phyloP scores from a whole-genome alignment of 495 filamentous ascomycete genomes.

The Tuber calosporum region DNA sequence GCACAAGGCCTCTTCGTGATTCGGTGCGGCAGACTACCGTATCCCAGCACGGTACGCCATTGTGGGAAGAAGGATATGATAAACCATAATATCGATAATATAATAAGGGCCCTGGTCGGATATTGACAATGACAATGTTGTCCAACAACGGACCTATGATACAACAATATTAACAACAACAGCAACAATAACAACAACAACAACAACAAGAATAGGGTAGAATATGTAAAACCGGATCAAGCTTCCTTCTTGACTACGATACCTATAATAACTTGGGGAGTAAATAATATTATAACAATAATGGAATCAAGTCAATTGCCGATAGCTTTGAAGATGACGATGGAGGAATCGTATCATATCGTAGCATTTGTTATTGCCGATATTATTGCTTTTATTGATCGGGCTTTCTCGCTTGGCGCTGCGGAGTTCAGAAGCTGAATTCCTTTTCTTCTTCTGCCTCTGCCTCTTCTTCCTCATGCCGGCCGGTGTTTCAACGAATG shows the following conservation, averaged over 20 bases:
- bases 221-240: conserved; percentile 4
- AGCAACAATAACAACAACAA: not conserved
- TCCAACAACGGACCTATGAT: not conserved
- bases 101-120: not conserved
- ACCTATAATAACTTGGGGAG: not conserved
- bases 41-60: not conserved
- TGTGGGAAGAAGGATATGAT: not conserved
- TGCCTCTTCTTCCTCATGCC: not conserved
- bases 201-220: not conserved
- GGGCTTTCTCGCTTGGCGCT: not conserved
- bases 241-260: not conserved
- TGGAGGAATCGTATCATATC: not conserved
- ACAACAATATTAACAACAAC: too few relatives aligned
- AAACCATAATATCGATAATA: not conserved
- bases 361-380: not conserved
- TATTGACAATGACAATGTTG: conserved; percentile 3
- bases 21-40: not conserved
- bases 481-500: conserved; percentile 2
- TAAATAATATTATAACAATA: not conserved
- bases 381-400: conserved; percentile 2
- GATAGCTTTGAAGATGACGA: conserved; percentile 1
- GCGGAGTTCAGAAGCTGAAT: conserved; percentile 1
- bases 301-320: not conserved
- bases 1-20: not conserved
- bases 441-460: not conserved